Base-by-base conservation (phyloP, 192 early-diverging fungal genomes). In the Ambispora gerdemannii region DNA sequence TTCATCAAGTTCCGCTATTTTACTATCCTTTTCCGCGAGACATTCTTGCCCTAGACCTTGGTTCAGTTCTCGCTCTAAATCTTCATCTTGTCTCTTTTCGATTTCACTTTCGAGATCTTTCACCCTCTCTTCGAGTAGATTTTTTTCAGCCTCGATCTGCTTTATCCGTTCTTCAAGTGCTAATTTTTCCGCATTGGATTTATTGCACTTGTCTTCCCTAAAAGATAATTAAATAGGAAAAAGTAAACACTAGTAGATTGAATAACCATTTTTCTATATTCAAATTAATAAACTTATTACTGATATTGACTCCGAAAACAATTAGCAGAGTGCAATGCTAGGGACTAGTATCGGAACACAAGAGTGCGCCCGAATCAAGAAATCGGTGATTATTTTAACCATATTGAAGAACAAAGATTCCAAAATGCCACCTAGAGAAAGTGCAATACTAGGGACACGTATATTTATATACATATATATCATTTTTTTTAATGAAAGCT, bases 321-420 rank as follows among this genome's bases (percentile, higher is more conserved):
- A 19, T 35, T 63, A 63, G 61, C 11, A 38, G n/a, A 15, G 34
- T 63, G 61, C 33, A 63, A 63, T 63, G 33, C 60, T 63, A 63
- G 60, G 17, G 60, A 31, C 31, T 38, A 8, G 35, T 22, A 32
- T 22, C 33, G 58, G 25, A 60, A 60, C 33, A 60, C 58, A 30
- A n/a, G n/a, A n/a, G n/a, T 30, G 58, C 30, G 31, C 31, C 58
- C 27, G 13, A 10, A 33, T 6, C 15, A 15, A 43, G 38, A 43
- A 43, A 43, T 43, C n/a, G n/a, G n/a, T n/a, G n/a, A n/a, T n/a
- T 6, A 6, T 43, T 10, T 10, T 43, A 43, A 43, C 15, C 38
- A 43, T 6, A 6, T 10, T 6, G 7, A 43, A 43, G 6, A 43
- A 43, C 7, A 43, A 43, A 43, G 38, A 43, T 43, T 15, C 38